phyloP scores from a whole-genome alignment of 2,329 filamentous ascomycete species.

The Bipolaris sorokiniana region DNA sequence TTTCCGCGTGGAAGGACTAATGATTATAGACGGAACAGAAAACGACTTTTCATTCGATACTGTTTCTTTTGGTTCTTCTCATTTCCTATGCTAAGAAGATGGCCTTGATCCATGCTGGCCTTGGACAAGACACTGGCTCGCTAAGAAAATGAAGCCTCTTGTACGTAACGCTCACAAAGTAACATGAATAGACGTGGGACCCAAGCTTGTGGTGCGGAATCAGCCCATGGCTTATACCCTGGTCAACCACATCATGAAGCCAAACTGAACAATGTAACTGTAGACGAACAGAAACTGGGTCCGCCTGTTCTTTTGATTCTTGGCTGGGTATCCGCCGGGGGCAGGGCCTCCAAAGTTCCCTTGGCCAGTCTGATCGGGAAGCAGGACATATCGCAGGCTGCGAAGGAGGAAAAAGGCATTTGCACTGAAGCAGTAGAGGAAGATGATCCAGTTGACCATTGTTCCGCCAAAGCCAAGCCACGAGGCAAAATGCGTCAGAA shows the following conservation, averaged over 20 bases:
- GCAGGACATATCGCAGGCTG: constrained; percentile 91
- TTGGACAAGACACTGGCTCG: background rate
- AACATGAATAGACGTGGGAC: background rate
- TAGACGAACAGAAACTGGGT: constrained; percentile 56
- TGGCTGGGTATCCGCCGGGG: constrained; percentile 69
- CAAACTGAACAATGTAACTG: constrained; percentile 89
- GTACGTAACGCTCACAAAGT: constrained; percentile 1
- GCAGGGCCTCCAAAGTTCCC: constrained; percentile 34
- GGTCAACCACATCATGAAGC: constrained; percentile 88
- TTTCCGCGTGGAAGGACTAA: no score
- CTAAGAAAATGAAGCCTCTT: background rate
- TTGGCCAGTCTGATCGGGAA: constrained; percentile 67
- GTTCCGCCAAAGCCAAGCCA: constrained; percentile 82
- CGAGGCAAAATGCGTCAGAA: constrained; percentile 66
- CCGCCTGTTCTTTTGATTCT: constrained; percentile 65
- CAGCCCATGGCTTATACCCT: constrained; percentile 26
- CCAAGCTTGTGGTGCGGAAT: no score
- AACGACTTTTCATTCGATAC: background rate
- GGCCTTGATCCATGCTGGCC: background rate
- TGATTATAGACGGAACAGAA: no score
- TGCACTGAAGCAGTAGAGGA: constrained; percentile 88
- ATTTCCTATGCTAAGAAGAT: background rate
- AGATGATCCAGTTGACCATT: constrained; percentile 87
- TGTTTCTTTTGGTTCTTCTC: background rate
- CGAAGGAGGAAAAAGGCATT: constrained; percentile 96